Evolutionary conservation across 2,329 filamentous ascomycete genomes (phyloP).

Genomic region (Calonectria pteridis): DNA sequence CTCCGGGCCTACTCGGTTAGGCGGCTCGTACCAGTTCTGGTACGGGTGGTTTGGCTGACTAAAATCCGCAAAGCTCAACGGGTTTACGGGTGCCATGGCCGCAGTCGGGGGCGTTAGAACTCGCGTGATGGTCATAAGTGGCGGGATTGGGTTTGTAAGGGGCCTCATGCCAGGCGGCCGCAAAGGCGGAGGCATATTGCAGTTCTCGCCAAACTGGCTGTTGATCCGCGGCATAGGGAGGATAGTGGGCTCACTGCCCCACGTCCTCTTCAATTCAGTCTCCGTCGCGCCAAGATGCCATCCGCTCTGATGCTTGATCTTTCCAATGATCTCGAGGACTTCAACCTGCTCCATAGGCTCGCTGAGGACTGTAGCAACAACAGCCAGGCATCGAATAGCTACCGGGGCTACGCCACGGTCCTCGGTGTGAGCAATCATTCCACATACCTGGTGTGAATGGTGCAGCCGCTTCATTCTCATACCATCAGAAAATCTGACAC

Average conservation of each 20-base stretch:
- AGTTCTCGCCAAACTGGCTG: neutral
- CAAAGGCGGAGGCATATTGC: constrained; percentile 19
- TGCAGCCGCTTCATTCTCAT: constrained; percentile 78
- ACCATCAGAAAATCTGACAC: constrained; percentile 69
- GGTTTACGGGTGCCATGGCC: constrained; percentile 68
- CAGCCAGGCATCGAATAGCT: constrained; percentile 81
- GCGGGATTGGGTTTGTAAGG: neutral
- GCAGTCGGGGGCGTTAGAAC: constrained; percentile 44
- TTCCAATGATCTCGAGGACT: constrained; percentile 80
- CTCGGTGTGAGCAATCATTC: constrained; percentile 87
- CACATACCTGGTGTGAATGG: constrained; percentile 88
- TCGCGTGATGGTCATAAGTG: constrained; percentile 30
- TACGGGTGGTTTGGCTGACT: constrained; percentile 84
- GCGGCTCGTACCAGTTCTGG: constrained; percentile 82
- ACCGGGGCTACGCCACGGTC: constrained; percentile 84
- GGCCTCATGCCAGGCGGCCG: neutral
- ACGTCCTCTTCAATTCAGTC: constrained; percentile 78
- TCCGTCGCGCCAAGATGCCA: constrained; percentile 83
- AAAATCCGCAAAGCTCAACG: constrained; percentile 81
- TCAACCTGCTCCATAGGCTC: constrained; percentile 82
- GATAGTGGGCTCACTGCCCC: constrained; percentile 72
- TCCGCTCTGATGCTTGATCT: constrained; percentile 80
- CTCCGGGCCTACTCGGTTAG: constrained; percentile 58
- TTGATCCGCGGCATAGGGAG: constrained; percentile 16
- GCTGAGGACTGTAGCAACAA: constrained; percentile 80